A percentile compares a stretch with the other conserved stretches of the same genome.
These are phyloP conservation scores for Alnus glutinosa DNA, from an alignment of 306 rosid genomes.

Conservation along the genomic window DNA sequence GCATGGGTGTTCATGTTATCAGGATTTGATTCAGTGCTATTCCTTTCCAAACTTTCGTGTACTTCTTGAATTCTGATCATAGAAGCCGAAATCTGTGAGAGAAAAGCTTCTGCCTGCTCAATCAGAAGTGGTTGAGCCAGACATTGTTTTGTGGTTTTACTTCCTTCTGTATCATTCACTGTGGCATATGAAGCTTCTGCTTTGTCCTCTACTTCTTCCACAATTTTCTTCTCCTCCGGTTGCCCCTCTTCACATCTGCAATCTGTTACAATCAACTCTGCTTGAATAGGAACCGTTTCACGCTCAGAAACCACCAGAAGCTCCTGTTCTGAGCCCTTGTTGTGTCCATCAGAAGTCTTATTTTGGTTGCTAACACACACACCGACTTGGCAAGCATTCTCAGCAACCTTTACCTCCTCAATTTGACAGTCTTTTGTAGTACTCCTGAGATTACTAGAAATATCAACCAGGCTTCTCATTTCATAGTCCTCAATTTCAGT, in stretches of 20 bases:
- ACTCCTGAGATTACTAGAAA: slow-evolving; percentile 5
- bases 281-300: slow-evolving; percentile 17
- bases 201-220: slow-evolving; percentile 31
- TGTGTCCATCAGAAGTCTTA: slow-evolving; percentile 36
- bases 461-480: slow-evolving; percentile 11
- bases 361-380: slow-evolving; percentile 19
- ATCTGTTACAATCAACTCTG: slow-evolving; percentile 21
- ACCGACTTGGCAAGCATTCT: slow-evolving; percentile 27
- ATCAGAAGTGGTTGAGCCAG: slow-evolving; percentile 12
- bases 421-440: slow-evolving; percentile 16
- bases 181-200: slow-evolving; percentile 31
- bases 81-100: slow-evolving; percentile 27
- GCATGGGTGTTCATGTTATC: slow-evolving; percentile 40
- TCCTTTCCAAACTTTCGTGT: slow-evolving; percentile 53
- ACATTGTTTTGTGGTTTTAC: slow-evolving; percentile 30
- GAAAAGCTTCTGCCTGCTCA: slow-evolving; percentile 30
- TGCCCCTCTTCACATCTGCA: slow-evolving; percentile 25
- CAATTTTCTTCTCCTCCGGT: slow-evolving; percentile 12
- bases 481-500: slow-evolving; percentile 27
- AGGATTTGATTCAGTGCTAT: slow-evolving; percentile 67
- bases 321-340: slow-evolving; percentile 26
- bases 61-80: slow-evolving; percentile 1
- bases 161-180: slow-evolving; percentile 15
- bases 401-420: slow-evolving; percentile 31
- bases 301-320: slow-evolving; percentile 27